Conservation (phyloP, 2,329 filamentous ascomycete genomes). For the Fusarium chuoi region DNA sequence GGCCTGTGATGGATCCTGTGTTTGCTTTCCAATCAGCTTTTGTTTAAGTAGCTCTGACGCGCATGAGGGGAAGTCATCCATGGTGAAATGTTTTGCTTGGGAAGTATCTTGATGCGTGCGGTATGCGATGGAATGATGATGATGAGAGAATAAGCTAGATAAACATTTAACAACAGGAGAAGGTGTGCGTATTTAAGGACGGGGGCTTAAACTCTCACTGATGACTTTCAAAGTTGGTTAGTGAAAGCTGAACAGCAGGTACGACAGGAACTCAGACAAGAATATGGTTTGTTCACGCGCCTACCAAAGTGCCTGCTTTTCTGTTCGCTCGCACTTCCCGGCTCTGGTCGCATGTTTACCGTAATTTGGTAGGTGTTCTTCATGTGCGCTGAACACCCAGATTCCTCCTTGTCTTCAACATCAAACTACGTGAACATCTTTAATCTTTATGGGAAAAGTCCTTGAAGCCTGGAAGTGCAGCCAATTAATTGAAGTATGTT, state of each 20-base stretch:
- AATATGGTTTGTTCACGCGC: neutral
- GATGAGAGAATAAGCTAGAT: no score
- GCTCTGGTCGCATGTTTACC: no score
- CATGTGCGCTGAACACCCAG: neutral
- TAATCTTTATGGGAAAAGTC: neutral
- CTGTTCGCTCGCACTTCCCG: neutral
- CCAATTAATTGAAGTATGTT: neutral
- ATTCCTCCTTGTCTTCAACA: no score
- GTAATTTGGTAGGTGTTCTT: neutral
- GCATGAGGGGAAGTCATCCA: neutral
- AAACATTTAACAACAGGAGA: neutral
- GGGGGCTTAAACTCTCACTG: no score
- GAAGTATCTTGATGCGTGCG: neutral
- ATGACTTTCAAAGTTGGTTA: neutral
- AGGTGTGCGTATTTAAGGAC: neutral
- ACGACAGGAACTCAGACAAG: neutral
- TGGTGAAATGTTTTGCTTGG: neutral
- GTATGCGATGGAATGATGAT: no score
- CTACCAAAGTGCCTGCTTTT: neutral
- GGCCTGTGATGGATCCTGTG: neutral
- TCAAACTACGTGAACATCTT: neutral
- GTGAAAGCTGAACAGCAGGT: neutral
- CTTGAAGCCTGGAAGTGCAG: fast-evolving
- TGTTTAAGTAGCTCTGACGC: neutral
- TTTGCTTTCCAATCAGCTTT: neutral